phyloP scores from a whole-genome alignment of 352 stramenopile genomes.

The Aphanomyces euteiches region DNA sequence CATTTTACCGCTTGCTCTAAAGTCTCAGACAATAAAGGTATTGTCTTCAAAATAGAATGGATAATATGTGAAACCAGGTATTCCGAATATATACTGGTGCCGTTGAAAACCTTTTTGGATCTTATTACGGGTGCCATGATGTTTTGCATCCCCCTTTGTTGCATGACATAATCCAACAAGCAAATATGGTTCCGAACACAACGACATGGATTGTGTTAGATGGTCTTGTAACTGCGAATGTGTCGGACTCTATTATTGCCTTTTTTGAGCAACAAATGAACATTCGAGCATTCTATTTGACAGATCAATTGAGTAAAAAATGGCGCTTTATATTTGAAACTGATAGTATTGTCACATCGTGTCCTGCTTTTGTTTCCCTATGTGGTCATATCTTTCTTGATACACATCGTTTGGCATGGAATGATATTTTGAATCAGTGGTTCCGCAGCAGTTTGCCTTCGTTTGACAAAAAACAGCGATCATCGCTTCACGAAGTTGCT shows the following conservation, averaged over 20 bases:
- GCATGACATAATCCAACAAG: neutral
- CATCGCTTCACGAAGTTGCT: neutral
- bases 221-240: neutral
- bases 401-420: neutral
- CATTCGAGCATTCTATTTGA: neutral
- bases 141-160: neutral
- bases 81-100: neutral
- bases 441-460: neutral
- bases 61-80: neutral
- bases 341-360: neutral
- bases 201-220: constrained; percentile 14
- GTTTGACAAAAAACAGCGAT: too few species aligned
- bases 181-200: neutral
- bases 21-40: too few species aligned
- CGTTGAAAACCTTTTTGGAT: neutral
- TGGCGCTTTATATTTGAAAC: constrained; percentile 25
- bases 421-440: constrained; percentile 11
- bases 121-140: neutral
- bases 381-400: constrained; percentile 16
- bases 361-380: neutral
- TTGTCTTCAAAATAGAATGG: too few species aligned
- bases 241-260: neutral
- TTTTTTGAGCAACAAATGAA: constrained; percentile 14
- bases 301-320: neutral
- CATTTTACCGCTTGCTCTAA: too few species aligned